Evolutionary conservation across 1,284 basidiomycete genomes (phyloP).

Genomic region (Ustilago trichophora): DNA sequence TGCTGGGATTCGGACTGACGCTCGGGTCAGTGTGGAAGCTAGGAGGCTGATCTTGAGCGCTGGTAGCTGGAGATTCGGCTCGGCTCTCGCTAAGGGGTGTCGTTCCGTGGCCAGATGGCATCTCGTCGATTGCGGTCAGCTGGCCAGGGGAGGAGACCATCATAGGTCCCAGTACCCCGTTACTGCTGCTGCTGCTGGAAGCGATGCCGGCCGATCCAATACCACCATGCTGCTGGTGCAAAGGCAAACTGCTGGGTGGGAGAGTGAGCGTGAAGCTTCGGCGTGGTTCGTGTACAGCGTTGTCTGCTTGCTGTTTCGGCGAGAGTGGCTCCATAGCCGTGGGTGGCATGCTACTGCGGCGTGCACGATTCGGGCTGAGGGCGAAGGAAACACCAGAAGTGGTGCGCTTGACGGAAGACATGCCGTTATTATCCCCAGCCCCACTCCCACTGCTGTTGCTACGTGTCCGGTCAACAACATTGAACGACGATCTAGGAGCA

Average conservation of each 20-base stretch:
- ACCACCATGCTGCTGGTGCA: too few relatives aligned
- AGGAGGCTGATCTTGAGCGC: constrained; percentile 2
- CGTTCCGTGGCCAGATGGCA: constrained; percentile 12
- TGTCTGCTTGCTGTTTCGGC: constrained; percentile 9
- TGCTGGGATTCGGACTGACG: neutral
- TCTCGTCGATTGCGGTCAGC: constrained; percentile 43
- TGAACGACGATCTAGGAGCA: constrained; percentile 9
- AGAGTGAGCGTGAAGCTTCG: constrained; percentile 31
- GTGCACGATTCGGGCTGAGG: neutral
- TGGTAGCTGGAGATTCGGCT: constrained; percentile 17
- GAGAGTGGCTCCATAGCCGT: too few relatives aligned
- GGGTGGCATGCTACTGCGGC: constrained; percentile 33
- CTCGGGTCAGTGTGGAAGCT: constrained; percentile 8
- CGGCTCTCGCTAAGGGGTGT: constrained; percentile 25
- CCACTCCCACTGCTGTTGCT: constrained; percentile 15
- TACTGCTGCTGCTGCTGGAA: too few relatives aligned
- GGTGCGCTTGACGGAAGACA: constrained; percentile 11
- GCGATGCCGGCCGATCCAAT: too few relatives aligned
- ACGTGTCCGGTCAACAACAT: constrained; percentile 7
- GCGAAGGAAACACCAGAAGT: constrained; percentile 39
- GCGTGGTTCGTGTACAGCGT: constrained; percentile 11
- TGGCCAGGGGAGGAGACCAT: constrained; percentile 21
- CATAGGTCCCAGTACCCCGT: constrained; percentile 5
- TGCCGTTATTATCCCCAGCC: constrained; percentile 1
- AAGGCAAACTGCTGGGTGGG: constrained; percentile 28